phyloP scores from a whole-genome alignment of 306 rosid genomes.

The Prunus davidiana region DNA sequence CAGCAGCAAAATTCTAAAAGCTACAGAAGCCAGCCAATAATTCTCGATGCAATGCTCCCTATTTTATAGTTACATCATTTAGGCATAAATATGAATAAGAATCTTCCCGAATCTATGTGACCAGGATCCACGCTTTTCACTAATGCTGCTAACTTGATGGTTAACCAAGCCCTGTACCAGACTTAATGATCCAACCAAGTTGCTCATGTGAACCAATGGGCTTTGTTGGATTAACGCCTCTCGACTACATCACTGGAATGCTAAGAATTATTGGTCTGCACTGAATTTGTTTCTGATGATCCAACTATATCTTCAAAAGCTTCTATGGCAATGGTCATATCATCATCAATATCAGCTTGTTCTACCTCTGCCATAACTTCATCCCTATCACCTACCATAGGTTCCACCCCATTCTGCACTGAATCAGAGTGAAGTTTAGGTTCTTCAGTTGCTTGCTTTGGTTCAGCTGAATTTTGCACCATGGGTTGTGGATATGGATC shows the following conservation, averaged over 20 bases:
- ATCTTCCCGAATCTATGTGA: neutral
- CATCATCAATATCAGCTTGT: conserved; percentile 53
- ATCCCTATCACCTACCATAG: conserved; percentile 50
- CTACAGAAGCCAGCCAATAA: neutral
- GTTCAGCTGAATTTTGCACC: conserved; percentile 34
- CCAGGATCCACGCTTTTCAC: conserved; percentile 4
- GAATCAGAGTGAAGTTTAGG: conserved; percentile 37
- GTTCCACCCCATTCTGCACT: conserved; percentile 61
- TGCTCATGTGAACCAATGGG: conserved; percentile 14
- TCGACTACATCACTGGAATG: neutral
- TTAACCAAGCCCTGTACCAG: conserved; percentile 19
- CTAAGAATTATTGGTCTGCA: conserved; percentile 43
- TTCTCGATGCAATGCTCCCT: neutral
- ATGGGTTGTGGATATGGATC: conserved; percentile 49
- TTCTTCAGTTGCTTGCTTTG: conserved; percentile 46
- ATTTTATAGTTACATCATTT: neutral
- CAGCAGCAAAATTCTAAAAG: neutral
- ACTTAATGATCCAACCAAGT: conserved; percentile 11
- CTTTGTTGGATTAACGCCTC: conserved; percentile 10
- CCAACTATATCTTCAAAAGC: conserved; percentile 50
- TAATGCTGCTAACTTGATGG: neutral
- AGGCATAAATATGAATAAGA: neutral
- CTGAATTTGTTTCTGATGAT: conserved; percentile 54
- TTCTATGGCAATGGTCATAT: conserved; percentile 76
- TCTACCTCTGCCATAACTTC: conserved; percentile 72